Evolutionary conservation across 768 basidiomycete genomes (phyloP).

Genomic region (Termitomyces sp.): DNA sequence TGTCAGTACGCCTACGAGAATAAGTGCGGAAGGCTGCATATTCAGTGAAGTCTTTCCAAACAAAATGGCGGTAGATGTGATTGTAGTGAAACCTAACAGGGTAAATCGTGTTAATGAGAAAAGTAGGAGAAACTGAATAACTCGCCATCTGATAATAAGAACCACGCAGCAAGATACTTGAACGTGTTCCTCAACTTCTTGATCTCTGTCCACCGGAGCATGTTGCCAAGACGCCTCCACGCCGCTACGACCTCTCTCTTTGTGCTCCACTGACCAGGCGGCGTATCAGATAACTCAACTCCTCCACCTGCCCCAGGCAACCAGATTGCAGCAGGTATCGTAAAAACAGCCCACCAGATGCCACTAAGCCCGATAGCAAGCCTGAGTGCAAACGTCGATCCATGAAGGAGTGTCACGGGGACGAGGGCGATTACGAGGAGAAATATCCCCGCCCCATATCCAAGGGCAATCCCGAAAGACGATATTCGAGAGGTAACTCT

Average conservation of each 20-base stretch:
- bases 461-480: constrained; percentile 78
- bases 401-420: constrained; percentile 68
- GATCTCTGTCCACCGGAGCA: constrained; percentile 72
- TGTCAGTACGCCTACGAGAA: constrained; percentile 75
- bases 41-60: constrained; percentile 87
- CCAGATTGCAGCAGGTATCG: constrained; percentile 73
- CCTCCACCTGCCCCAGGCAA: constrained; percentile 42
- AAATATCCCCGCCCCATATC: constrained; percentile 79
- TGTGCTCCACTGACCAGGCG: constrained; percentile 34
- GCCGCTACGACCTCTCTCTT: constrained; percentile 52
- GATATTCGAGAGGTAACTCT: constrained; percentile 80
- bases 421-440: constrained; percentile 69
- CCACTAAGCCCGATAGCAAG: constrained; percentile 84
- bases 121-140: background rate
- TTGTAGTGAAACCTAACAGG: constrained; percentile 75
- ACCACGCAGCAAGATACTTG: constrained; percentile 89
- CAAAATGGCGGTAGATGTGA: constrained; percentile 86
- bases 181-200: constrained; percentile 78
- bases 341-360: constrained; percentile 83
- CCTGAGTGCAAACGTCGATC: constrained; percentile 73
- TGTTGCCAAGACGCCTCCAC: constrained; percentile 71
- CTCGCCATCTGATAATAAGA: constrained; percentile 86
- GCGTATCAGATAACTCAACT: constrained; percentile 12
- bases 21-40: constrained; percentile 73
- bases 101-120: background rate